A percentile compares a stretch with the other conserved stretches of the same genome.
Conservation (phyloP, 495 filamentous ascomycete genomes). For the Jackrogersella minutella region DNA sequence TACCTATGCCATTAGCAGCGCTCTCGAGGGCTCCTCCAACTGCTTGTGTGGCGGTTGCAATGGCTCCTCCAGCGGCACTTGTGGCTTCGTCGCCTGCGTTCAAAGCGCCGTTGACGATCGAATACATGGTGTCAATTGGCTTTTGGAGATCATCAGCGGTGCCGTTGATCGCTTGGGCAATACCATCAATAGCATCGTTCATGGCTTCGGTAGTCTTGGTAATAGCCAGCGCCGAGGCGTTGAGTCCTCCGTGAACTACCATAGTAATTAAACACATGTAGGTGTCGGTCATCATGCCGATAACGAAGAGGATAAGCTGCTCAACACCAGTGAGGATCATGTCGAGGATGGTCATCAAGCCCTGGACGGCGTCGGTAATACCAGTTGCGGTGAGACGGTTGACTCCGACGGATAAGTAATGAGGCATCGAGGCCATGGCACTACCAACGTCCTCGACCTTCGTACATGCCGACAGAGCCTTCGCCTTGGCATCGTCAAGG, state of each 20-base stretch:
- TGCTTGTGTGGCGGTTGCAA: conserved; percentile 57
- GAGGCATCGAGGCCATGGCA: conserved; percentile 95
- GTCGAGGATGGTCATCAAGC: conserved; percentile 75
- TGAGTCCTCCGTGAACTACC: conserved; percentile 77
- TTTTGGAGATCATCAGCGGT: conserved; percentile 65
- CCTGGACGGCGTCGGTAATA: conserved; percentile 79
- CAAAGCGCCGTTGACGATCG: conserved; percentile 67
- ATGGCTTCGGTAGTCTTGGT: conserved; percentile 75
- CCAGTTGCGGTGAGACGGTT: conserved; percentile 82
- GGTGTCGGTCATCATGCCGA: conserved; percentile 87
- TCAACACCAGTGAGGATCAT: conserved; percentile 84
- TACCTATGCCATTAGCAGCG: conserved; percentile 24
- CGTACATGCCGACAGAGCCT: conserved; percentile 88
- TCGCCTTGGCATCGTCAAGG: conserved; percentile 73
- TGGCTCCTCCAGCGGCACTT: conserved; percentile 59
- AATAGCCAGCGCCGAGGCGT: conserved; percentile 71
- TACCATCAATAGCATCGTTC: conserved; percentile 72
- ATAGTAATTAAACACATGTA: conserved; percentile 88
- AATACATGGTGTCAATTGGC: conserved; percentile 66
- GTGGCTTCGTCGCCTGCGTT: conserved; percentile 46
- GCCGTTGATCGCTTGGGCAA: conserved; percentile 68
- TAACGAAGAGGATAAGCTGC: conserved; percentile 85
- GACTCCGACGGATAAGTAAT: conserved; percentile 87
- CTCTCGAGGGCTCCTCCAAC: conserved; percentile 60
- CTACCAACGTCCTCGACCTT: conserved; percentile 94